phyloP scores from a whole-genome alignment of 345 rosid species.

The Populus alba region DNA sequence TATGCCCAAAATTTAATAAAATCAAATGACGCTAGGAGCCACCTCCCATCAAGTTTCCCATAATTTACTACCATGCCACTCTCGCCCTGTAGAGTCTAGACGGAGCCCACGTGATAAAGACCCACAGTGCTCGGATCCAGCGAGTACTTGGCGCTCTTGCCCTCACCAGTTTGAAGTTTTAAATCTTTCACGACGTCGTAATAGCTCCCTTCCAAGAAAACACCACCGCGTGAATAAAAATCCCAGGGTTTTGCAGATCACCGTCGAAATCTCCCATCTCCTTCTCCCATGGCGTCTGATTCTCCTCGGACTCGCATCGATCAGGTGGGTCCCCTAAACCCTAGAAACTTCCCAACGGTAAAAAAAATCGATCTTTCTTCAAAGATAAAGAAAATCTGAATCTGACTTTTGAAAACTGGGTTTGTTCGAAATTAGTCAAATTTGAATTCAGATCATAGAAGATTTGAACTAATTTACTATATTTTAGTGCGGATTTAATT shows the following conservation, averaged over 20 bases:
- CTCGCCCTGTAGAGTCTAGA: too few species aligned
- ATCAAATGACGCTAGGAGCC: too few species aligned
- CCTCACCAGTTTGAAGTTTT: neutral
- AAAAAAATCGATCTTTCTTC: neutral
- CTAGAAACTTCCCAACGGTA: neutral
- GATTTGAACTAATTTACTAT: too few species aligned
- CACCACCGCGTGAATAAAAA: neutral
- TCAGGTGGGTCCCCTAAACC: constrained; percentile 46
- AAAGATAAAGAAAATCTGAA: too few species aligned
- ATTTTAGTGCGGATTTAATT: too few species aligned
- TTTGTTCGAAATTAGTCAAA: neutral
- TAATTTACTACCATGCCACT: too few species aligned
- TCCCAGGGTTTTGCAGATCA: constrained; percentile 34
- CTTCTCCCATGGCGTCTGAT: constrained; percentile 58
- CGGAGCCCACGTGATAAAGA: too few species aligned
- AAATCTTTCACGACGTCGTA: constrained; percentile 8
- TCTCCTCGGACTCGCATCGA: constrained; percentile 57
- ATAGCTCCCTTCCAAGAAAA: neutral
- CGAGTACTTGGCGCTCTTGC: constrained; percentile 7
- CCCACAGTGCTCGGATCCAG: too few species aligned
- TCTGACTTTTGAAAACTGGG: neutral
- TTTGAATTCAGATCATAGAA: too few species aligned
- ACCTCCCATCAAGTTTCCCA: too few species aligned
- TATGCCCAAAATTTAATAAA: too few species aligned
- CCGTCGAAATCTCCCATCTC: constrained; percentile 16